phyloP scores from a whole-genome alignment of 2,329 filamentous ascomycete genomes.

The Colletotrichum graminicola region DNA sequence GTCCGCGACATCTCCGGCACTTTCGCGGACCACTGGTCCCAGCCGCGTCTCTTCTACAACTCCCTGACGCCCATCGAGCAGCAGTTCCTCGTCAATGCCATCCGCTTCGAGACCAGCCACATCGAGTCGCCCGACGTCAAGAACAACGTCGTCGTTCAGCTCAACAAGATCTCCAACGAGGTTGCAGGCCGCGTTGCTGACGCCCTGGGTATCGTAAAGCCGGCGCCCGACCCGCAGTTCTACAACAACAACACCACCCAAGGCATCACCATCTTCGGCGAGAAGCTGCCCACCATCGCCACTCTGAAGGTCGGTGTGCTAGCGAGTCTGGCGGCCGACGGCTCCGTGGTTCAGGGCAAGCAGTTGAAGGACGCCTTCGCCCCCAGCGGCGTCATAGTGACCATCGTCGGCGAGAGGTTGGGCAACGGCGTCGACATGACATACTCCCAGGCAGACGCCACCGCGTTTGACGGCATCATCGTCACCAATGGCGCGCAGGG shows the following conservation, averaged over 20 bases:
- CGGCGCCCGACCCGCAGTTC: conserved; percentile 70
- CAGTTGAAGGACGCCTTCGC: conserved; percentile 63
- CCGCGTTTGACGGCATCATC: conserved; percentile 72
- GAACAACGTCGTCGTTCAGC: conserved; percentile 74
- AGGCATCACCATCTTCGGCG: conserved; percentile 70
- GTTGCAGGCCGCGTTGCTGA: conserved; percentile 73
- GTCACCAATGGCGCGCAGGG: conserved; percentile 65
- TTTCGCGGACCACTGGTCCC: conserved; percentile 79
- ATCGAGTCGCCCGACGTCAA: conserved; percentile 69
- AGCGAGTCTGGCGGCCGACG: conserved; percentile 56
- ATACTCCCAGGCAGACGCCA: conserved; percentile 74
- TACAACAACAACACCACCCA: conserved; percentile 78
- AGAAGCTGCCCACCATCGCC: conserved; percentile 69
- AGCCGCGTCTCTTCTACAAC: conserved; percentile 81
- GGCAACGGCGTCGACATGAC: conserved; percentile 68
- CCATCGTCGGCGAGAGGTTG: conserved; percentile 72
- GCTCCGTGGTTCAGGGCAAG: conserved; percentile 62
- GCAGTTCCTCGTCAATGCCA: conserved; percentile 79
- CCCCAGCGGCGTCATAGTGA: conserved; percentile 65
- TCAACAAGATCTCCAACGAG: conserved; percentile 77
- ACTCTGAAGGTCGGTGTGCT: conserved; percentile 75
- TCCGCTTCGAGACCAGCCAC: conserved; percentile 77
- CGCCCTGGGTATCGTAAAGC: conserved; percentile 70
- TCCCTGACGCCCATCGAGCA: conserved; percentile 74
- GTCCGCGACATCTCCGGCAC: conserved; percentile 70